These are phyloP conservation scores for Beta lomatogona DNA, from an alignment of 179 eudicot genomes.

Conservation along the genomic window DNA sequence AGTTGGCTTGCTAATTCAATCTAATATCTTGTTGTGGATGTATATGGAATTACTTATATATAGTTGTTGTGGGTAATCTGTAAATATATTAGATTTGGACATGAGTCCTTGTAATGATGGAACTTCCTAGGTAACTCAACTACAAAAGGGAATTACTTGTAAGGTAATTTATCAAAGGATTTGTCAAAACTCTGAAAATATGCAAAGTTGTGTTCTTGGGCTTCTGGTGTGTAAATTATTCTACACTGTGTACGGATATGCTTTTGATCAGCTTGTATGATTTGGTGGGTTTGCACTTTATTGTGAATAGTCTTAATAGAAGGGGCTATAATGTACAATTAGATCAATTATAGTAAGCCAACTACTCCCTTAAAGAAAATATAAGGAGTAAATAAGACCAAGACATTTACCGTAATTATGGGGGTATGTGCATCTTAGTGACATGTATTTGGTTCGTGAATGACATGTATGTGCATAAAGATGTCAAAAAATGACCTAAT, in stretches of 20 bases:
- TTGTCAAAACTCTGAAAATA: neutral
- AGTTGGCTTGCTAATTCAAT: slow-evolving; percentile 6
- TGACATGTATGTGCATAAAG: no score
- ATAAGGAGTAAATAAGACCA: no score
- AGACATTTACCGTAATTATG: no score
- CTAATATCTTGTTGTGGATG: neutral
- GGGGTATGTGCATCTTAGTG: no score
- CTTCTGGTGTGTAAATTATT: neutral
- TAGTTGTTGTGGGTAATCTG: neutral
- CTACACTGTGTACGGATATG: neutral
- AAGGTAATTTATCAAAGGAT: slow-evolving; percentile 5
- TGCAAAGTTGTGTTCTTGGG: slow-evolving; percentile 5
- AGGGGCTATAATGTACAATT: neutral
- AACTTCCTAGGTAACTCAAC: neutral
- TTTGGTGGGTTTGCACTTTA: neutral
- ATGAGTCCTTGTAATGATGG: neutral
- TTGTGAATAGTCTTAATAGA: neutral
- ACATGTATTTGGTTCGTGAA: no score
- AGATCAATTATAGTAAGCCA: neutral
- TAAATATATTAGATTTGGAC: slow-evolving; percentile 4
- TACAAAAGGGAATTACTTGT: neutral
- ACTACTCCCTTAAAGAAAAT: no score
- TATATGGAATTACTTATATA: neutral
- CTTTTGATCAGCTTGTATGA: neutral
- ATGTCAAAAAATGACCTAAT: no score